Percentiles rank a stretch among this genome's conserved stretches.
Evolutionary conservation across 305 asterid species (phyloP).

Genomic region (Solanum hybrid): DNA sequence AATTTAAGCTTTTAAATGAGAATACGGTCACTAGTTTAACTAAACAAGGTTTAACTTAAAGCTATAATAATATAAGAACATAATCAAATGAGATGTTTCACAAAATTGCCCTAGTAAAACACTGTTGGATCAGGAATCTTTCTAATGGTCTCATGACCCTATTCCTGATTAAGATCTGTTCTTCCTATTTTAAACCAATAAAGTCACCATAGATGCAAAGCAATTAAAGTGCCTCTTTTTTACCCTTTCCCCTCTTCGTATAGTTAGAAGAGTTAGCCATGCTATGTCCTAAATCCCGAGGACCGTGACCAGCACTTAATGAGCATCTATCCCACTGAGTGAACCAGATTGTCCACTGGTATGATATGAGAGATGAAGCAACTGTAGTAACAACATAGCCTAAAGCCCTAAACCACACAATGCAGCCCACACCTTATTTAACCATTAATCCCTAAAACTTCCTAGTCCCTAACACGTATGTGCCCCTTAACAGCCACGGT

Average conservation of each 20-base stretch:
- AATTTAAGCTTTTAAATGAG: neutral
- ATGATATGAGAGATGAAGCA: neutral
- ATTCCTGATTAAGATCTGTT: neutral
- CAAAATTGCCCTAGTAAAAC: neutral
- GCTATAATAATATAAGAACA: neutral
- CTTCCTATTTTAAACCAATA: neutral
- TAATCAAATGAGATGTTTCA: neutral
- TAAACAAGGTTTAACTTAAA: neutral
- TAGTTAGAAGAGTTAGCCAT: neutral
- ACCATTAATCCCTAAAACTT: neutral
- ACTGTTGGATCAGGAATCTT: neutral
- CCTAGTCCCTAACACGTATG: neutral
- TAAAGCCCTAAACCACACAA: neutral
- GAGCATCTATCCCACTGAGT: neutral
- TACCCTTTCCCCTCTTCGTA: neutral
- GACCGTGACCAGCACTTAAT: neutral
- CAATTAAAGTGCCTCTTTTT: neutral
- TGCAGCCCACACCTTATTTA: neutral
- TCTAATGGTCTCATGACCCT: neutral
- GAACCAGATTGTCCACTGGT: neutral
- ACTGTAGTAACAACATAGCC: neutral
- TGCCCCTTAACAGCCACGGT: neutral
- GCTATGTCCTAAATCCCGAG: neutral
- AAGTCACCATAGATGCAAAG: neutral
- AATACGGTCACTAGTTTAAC: neutral